Base-by-base conservation (phyloP, 225 moss, liverwort and hornwort genomes). In the Takakia lepidozioides region DNA sequence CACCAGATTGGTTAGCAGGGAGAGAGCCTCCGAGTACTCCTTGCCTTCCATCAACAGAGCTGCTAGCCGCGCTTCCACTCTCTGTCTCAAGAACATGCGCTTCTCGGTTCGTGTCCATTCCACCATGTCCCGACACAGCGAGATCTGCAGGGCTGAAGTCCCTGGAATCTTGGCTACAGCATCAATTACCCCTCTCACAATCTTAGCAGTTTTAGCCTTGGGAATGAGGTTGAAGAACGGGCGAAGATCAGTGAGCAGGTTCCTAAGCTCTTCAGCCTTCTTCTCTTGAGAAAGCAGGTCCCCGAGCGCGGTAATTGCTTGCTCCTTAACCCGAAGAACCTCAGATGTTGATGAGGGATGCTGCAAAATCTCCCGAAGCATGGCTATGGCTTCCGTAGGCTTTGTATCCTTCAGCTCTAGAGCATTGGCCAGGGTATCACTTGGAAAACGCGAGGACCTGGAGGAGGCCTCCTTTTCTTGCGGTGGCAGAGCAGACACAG, bases 131-230 rank as follows among this genome's bases (percentile, higher is more conserved):
- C 70, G 51, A 52, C 75, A 75, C 38, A 75, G 37, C 0, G 75
- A 70, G 56, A 75, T 75, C 54, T 75, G 75, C 46, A 75, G 54
- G 30, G 57, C 65, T 18, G 75, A 65, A 1, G 75, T 70, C 19
- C 61, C 61, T 3, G 75, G 75, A 10, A 75, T 75, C 53, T 75
- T 75, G 8, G 75, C 75, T 11, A 75, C 75, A 0, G 70, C 70
- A 58, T 75, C 75, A 28, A 75, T 75, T 38, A 75, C 70, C 11
- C 70, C 70, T 38, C 75, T 61, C 3, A 75, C 70, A 19, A 75
- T 75, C 62, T 75, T 75, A 9, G 75, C 75, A 10, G 70, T 75
- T 48, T 75, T 75, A 3, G 75, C 70, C 56, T 75, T 75, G 19
- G 75, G 75, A 46, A 75, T 70, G 32, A 54, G 46, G 0, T 54